Conservation (phyloP, 2,329 filamentous ascomycete species). For the Talaromyces sp. region DNA sequence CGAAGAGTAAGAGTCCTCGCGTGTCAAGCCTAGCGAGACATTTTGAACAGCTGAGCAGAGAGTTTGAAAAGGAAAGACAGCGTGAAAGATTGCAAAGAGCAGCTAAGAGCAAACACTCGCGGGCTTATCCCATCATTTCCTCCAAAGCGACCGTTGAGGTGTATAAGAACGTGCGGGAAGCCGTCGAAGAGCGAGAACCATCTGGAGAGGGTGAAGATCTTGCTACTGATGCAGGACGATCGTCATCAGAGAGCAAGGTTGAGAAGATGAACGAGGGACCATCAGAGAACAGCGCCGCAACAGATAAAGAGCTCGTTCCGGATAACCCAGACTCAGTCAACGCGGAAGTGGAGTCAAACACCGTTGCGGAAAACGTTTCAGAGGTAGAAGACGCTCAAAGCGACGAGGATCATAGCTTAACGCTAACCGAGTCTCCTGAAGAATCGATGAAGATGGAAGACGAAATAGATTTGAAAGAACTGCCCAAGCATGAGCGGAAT, state of each 20-base stretch:
- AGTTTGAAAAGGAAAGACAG: conserved; percentile 92
- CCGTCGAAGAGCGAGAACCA: conserved; percentile 73
- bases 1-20: conserved; percentile 66
- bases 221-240: conserved; percentile 26
- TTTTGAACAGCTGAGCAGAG: conserved; percentile 92
- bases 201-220: conserved; percentile 58
- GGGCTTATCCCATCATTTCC: conserved; percentile 82
- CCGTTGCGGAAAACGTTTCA: conserved; percentile 53
- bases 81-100: conserved; percentile 77
- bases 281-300: conserved; percentile 24
- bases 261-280: conserved; percentile 29
- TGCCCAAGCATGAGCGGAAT: conserved; percentile 88
- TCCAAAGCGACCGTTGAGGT: conserved; percentile 97
- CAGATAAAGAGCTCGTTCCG: conserved; percentile 34
- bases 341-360: conserved; percentile 41
- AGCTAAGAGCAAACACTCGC: conserved; percentile 69
- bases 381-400: conserved; percentile 66
- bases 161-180: conserved; percentile 88
- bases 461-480: conserved; percentile 61
- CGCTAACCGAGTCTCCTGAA: conserved; percentile 55
- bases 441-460: conserved; percentile 51
- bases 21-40: conserved; percentile 92
- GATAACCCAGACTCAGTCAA: conserved; percentile 35
- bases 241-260: conserved; percentile 31
- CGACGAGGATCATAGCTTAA: conserved; percentile 70